Evolutionary conservation across 768 basidiomycete genomes (phyloP), one percentile per base, ranked within the genome.

Genomic region (Kwoniella botswanensis): DNA sequence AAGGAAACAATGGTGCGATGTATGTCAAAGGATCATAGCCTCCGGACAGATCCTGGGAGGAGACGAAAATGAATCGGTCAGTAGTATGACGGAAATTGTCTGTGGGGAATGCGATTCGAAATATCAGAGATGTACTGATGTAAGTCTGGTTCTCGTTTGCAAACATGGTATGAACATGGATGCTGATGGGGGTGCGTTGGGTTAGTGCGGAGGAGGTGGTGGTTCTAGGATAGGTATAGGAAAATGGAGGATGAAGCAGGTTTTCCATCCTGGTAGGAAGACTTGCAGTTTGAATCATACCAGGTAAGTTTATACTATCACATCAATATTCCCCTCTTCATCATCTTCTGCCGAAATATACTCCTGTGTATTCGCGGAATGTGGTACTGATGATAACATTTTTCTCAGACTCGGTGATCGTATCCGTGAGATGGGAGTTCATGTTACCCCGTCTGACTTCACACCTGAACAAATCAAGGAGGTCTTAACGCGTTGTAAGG

Each of bases 191-290:
- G 50, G 29, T 43, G 58, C 46, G 44, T 46, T 18, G 54, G 35
- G 6, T 7, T 60, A 82, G 73, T 82, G 81, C 61, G 81, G 83
- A 24, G 83, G 83, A 24, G 83, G 83, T 1, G 83, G 83, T 15
- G 82, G 83, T 18, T 76, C 81, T 1, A 41, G 82, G 52, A 62
- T 81, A 13, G 83, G 83, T 3, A 83, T 83, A 18, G 83, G 83
- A 10, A 84, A 83, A 69, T 84, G 82, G 82, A 71, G 83, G 2
- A 72, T 76, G 63, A 82, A 81, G 65, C 79, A 83, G 65, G 77
- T 83, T n/a, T 84, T 84, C 74, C 77, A 73, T 24, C 75, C 76
- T 10, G 79, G 79, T 13, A 73, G 82, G 18, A 82, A 82, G 70
- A 84, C 83, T 7, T 84, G 83, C 60, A 71, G 73, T 26, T 65